Percentiles rank a stretch among this genome's conserved stretches.
phyloP scores from a whole-genome alignment of 352 stramenopile genomes.

The Pythium monospermum region DNA sequence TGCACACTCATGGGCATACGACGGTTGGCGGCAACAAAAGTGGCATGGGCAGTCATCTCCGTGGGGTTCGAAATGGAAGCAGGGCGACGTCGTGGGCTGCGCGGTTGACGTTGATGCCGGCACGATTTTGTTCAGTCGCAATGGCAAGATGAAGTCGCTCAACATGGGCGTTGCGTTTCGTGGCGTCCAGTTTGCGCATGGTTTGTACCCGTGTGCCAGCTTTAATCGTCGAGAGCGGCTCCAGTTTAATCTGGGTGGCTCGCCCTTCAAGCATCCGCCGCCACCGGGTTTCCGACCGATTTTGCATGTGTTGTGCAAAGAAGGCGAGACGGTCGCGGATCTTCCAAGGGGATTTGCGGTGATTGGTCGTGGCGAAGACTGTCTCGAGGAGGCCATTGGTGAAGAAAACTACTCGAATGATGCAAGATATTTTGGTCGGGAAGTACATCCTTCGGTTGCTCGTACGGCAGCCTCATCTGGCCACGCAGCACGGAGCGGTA shows the following conservation, averaged over 20 bases:
- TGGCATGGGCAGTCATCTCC: constrained; percentile 87
- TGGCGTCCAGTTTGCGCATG: constrained; percentile 72
- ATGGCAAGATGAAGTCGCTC: constrained; percentile 83
- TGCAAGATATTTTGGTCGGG: constrained; percentile 69
- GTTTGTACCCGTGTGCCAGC: constrained; percentile 82
- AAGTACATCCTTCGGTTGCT: constrained; percentile 72
- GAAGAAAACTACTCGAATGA: constrained; percentile 83
- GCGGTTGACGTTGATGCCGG: constrained; percentile 83
- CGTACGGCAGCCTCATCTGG: constrained; percentile 29
- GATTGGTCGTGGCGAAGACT: constrained; percentile 77
- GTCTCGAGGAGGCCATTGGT: constrained; percentile 75
- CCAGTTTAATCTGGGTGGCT: constrained; percentile 84
- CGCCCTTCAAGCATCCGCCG: constrained; percentile 68
- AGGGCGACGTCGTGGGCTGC: constrained; percentile 90
- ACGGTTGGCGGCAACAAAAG: constrained; percentile 89
- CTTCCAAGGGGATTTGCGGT: constrained; percentile 68
- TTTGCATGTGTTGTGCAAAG: constrained; percentile 54
- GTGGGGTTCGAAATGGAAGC: constrained; percentile 90
- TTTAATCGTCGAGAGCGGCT: constrained; percentile 85
- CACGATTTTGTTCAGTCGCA: constrained; percentile 89
- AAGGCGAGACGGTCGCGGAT: constrained; percentile 31
- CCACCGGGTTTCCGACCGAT: constrained; percentile 79
- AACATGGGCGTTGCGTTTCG: constrained; percentile 87
- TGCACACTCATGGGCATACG: constrained; percentile 90
- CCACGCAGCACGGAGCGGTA: constrained; percentile 31